Evolutionary conservation across 768 basidiomycete genomes (phyloP).

Genomic region (Flagelloscypha sp.): DNA sequence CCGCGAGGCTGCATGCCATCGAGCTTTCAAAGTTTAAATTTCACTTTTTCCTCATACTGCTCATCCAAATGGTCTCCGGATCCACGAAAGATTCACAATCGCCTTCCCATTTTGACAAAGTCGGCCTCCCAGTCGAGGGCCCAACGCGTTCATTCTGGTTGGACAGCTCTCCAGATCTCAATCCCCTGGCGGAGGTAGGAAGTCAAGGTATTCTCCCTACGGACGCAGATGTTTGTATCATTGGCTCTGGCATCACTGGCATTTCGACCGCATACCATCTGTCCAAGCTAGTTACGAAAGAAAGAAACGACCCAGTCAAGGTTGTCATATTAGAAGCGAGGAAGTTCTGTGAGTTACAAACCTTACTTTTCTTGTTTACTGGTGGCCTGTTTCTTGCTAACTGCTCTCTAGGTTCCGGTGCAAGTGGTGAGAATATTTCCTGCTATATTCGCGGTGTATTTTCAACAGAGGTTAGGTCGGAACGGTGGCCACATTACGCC

Average conservation of each 20-base stretch:
- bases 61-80: too few species aligned
- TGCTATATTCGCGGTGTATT: background rate
- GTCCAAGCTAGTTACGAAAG: constrained; percentile 23
- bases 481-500: constrained; percentile 75
- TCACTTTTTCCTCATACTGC: too few species aligned
- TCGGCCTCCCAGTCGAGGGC: constrained; percentile 53
- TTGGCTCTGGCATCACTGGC: constrained; percentile 77
- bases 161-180: constrained; percentile 42
- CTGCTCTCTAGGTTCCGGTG: constrained; percentile 49
- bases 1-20: too few species aligned
- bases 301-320: constrained; percentile 23
- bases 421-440: constrained; percentile 48
- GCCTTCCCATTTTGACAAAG: too few species aligned
- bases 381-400: constrained; percentile 1
- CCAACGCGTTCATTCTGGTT: constrained; percentile 74
- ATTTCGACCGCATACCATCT: constrained; percentile 70
- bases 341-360: constrained; percentile 61
- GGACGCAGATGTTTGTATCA: constrained; percentile 66
- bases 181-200: constrained; percentile 60
- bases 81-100: too few species aligned
- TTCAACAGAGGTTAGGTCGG: constrained; percentile 36
- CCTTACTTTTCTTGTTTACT: constrained; percentile 1
- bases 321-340: constrained; percentile 75
- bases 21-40: too few species aligned
- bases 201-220: constrained; percentile 50